Evolutionary conservation across 208 protist genomes (phyloP).

Genomic region (Trypanosoma grayi): DNA sequence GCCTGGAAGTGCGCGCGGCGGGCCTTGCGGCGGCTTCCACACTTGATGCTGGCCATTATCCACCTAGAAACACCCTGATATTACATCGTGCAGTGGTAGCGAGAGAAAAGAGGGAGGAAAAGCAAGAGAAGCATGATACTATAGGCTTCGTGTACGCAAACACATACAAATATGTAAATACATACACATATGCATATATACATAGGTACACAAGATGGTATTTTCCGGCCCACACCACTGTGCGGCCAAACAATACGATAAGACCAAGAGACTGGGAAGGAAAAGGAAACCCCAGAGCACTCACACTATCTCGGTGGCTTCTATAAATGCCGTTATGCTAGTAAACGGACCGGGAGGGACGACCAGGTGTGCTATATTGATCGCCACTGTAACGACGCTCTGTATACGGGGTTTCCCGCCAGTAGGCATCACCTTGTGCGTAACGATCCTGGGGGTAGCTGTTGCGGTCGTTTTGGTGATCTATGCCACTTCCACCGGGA

Average conservation of each 20-base stretch:
- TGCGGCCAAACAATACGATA: not conserved
- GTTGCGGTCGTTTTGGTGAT: not conserved
- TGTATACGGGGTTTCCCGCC: not conserved
- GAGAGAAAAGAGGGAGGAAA: slow-evolving; percentile 7
- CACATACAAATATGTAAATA: slow-evolving; percentile 15
- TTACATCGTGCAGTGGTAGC: slow-evolving; percentile 2
- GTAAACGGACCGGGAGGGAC: not conserved
- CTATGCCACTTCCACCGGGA: not conserved
- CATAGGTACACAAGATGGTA: not conserved
- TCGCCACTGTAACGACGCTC: slow-evolving; percentile 1
- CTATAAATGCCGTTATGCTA: not conserved
- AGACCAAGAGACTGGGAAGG: not conserved
- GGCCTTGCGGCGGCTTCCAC: slow-evolving; percentile 94
- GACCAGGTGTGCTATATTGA: slow-evolving; percentile 18
- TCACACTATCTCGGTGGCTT: not conserved
- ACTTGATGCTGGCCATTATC: slow-evolving; percentile 85
- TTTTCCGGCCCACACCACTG: not conserved
- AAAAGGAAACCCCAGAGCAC: not conserved
- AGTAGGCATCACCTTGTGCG: slow-evolving; percentile 2
- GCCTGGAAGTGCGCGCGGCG: slow-evolving; percentile 99
- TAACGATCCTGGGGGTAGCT: not conserved
- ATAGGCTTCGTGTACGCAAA: too few species aligned
- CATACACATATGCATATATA: slow-evolving; percentile 9
- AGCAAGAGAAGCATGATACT: not conserved
- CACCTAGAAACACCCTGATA: slow-evolving; percentile 32